Conservation (phyloP, 2,329 filamentous ascomycete genomes). For the Nemania diffusa region DNA sequence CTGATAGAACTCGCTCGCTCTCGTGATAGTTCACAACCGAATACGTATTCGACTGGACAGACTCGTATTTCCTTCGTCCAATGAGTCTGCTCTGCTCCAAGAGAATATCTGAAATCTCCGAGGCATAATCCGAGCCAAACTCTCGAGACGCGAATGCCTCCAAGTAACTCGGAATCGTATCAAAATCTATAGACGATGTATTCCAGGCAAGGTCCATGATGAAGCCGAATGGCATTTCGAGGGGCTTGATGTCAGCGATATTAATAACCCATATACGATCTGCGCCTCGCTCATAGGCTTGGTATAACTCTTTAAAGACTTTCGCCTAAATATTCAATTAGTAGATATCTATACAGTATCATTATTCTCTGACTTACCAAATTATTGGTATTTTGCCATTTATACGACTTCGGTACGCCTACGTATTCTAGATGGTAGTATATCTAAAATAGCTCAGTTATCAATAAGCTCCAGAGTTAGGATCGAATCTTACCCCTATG, state of each 20-base stretch:
- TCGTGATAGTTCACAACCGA: conserved; percentile 69
- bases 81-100: conserved; percentile 61
- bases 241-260: conserved; percentile 72
- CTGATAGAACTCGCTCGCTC: conserved; percentile 62
- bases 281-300: conserved; percentile 68
- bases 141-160: conserved; percentile 59
- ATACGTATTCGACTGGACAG: conserved; percentile 66
- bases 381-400: conserved; percentile 73
- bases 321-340: conserved; percentile 26
- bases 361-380: conserved; percentile 57
- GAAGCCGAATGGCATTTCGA: conserved; percentile 49
- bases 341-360: neutral
- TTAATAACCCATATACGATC: conserved; percentile 74
- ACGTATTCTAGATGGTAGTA: conserved; percentile 71
- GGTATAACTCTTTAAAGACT: conserved; percentile 60
- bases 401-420: conserved; percentile 59
- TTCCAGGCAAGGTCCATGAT: conserved; percentile 62
- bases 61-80: conserved; percentile 68
- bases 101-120: conserved; percentile 60
- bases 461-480: neutral
- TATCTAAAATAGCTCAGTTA: conserved; percentile 22
- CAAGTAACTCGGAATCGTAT: conserved; percentile 56
- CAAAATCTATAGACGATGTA: conserved; percentile 56
- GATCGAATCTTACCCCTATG: conserved; percentile 62
- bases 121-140: conserved; percentile 59